These are phyloP conservation scores for Alternaria infectoria DNA, from an alignment of 2,329 filamentous ascomycete genomes.

Conservation along the genomic window DNA sequence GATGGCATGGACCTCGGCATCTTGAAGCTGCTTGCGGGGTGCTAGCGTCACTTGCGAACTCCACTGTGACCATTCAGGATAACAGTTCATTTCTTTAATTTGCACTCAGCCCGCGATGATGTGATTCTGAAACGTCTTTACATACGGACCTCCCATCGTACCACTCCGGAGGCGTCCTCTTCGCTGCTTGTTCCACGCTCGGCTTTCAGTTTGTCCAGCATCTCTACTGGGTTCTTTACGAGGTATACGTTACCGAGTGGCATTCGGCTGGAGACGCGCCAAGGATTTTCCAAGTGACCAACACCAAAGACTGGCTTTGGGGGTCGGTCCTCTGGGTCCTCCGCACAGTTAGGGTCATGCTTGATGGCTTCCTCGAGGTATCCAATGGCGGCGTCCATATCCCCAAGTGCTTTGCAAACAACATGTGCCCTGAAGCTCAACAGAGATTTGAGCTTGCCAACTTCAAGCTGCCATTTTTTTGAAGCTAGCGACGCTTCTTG, in stretches of 20 bases:
- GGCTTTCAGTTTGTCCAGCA: background rate
- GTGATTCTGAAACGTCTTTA: background rate
- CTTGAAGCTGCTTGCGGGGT: constrained; percentile 5
- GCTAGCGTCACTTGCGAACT: background rate
- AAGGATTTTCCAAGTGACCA: background rate
- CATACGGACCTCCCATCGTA: background rate
- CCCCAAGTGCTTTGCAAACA: constrained; percentile 9
- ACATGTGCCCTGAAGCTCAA: constrained; percentile 6
- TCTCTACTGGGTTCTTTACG: background rate
- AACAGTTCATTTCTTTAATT: background rate
- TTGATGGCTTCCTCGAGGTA: constrained; percentile 9
- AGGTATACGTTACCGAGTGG: background rate
- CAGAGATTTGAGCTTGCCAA: constrained; percentile 5
- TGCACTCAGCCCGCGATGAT: background rate
- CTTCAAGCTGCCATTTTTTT: background rate
- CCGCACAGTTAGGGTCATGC: constrained; percentile 4
- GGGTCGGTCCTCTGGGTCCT: background rate
- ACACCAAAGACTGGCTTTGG: background rate
- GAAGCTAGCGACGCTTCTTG: background rate
- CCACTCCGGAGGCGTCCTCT: background rate
- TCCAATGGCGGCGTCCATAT: constrained; percentile 8
- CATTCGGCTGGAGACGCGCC: background rate
- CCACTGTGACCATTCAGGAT: background rate
- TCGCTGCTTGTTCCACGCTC: background rate
- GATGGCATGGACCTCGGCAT: constrained; percentile 28